These are phyloP conservation scores for Bisporella sp. DNA, from an alignment of 2,329 filamentous ascomycete species.

Conservation along the genomic window DNA sequence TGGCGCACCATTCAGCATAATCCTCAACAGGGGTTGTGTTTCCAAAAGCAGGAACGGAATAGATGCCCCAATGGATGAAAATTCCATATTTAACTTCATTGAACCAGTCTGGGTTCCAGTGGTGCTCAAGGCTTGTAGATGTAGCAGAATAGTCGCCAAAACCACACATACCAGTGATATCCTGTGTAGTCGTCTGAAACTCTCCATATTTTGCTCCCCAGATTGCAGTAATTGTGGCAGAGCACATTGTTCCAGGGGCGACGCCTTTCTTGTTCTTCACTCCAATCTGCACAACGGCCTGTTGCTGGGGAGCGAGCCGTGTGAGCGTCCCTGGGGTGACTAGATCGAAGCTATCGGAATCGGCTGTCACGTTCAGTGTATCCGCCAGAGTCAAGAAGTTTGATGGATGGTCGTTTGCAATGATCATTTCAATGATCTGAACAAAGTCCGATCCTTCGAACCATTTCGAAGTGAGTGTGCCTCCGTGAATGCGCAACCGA, in stretches of 20 bases:
- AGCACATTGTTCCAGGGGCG: constrained; percentile 15
- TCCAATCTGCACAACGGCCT: constrained; percentile 26
- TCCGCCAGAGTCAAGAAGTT: constrained; percentile 11
- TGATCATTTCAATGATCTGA: constrained; percentile 33
- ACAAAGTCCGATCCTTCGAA: constrained; percentile 20
- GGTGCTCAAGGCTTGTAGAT: constrained; percentile 28
- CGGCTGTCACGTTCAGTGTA: constrained; percentile 24
- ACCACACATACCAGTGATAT: constrained; percentile 18
- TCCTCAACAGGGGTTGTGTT: constrained; percentile 6
- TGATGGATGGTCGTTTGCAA: constrained; percentile 29
- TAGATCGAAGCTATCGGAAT: constrained; percentile 32
- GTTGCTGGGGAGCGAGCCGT: constrained; percentile 36
- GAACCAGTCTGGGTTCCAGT: constrained; percentile 45
- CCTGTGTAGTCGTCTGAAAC: neutral
- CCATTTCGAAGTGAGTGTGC: constrained; percentile 33
- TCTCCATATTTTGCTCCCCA: neutral
- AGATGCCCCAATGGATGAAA: constrained; percentile 39
- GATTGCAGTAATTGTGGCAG: neutral
- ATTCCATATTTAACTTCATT: constrained; percentile 47
- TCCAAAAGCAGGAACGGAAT: constrained; percentile 50
- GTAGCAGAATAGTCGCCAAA: constrained; percentile 29
- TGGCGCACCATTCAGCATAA: constrained; percentile 22
- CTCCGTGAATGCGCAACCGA: no score
- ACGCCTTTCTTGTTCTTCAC: constrained; percentile 25
- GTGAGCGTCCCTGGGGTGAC: constrained; percentile 33